Evolutionary conservation across 2,329 filamentous ascomycete species (phyloP), one percentile per base, ranked within the genome.

Genomic region (Grosmannia clavigera): DNA sequence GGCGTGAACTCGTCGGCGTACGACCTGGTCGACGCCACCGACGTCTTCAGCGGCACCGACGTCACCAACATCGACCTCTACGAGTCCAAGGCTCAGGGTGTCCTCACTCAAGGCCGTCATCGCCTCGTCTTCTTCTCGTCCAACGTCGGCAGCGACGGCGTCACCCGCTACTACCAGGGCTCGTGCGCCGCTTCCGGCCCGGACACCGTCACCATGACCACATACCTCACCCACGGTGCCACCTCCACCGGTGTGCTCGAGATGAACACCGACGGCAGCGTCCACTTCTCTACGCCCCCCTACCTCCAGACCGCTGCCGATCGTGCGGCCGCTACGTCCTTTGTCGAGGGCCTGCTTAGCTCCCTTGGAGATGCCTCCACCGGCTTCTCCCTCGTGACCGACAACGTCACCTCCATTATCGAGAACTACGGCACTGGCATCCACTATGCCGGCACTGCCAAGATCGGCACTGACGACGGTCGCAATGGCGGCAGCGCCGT

Each of bases 401-500:
- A 38, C 19, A 58, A 55, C 55, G 25, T 40, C 2, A 19, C 38
- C 9, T 12, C 50, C 27, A 58, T 55, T 63, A 70, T 87, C 60
- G 74, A 80, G 57, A 70, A 74, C 1, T 76, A 81, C 5, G 73
- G 87, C 25, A 73, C 74, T 43, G 78, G 74, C 48, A 76, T 85
- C 55, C 70, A 78, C 54, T 51, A 38, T 25, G n/a, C 52, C 67
- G 76, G 81, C 46, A 85, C 82, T 0, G 77, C 79, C 57, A 86
- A 85, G 69, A 76, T 87, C 65, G 84, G 84, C 14, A 73, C 72
- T 0, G 77, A 82, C 60, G 78, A 82, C 55, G 81, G 81, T 19
- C 77, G 79, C 10, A 64, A 70, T 57, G 71, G 69, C n/a, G 82
- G 83, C 19, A 77, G 74, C 7, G 74, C 81, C 1, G 84, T 87